Evolutionary conservation across 2,329 filamentous ascomycete species (phyloP).

Genomic region (Stagonosporopsis chrysanthemi): DNA sequence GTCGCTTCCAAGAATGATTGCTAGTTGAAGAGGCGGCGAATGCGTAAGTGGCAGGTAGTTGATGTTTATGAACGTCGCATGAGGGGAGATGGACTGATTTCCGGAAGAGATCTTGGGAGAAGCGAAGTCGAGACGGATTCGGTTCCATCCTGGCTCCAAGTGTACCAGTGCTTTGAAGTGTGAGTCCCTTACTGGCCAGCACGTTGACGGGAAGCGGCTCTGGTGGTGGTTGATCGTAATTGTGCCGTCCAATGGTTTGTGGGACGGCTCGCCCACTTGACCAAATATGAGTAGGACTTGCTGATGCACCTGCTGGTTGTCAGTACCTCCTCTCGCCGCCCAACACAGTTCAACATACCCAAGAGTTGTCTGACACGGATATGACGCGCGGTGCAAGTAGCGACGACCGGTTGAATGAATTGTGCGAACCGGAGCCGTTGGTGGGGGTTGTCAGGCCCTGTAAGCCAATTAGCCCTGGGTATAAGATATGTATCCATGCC

Average conservation of each 20-base stretch:
- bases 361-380: constrained; percentile 81
- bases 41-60: constrained; percentile 85
- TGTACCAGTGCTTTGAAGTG: constrained; percentile 93
- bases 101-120: constrained; percentile 80
- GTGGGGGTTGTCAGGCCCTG: constrained; percentile 61
- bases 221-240: constrained; percentile 82
- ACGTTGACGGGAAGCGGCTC: constrained; percentile 80
- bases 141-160: constrained; percentile 89
- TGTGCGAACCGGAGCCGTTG: constrained; percentile 53
- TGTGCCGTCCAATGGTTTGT: constrained; percentile 76
- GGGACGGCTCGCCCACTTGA: constrained; percentile 75
- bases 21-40: constrained; percentile 85
- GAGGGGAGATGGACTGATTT: constrained; percentile 71
- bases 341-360: constrained; percentile 65
- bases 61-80: constrained; percentile 80
- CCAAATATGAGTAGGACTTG: constrained; percentile 86
- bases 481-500: not conserved
- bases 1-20: constrained; percentile 86
- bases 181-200: constrained; percentile 87
- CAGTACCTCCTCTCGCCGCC: not conserved
- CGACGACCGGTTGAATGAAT: constrained; percentile 68
- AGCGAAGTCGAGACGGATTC: constrained; percentile 84
- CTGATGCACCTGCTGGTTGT: constrained; percentile 76
- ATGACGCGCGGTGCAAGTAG: constrained; percentile 81
- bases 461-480: constrained; percentile 10